Evolutionary conservation across 2,329 filamentous ascomycete species (phyloP).

Genomic region (Pseudogymnoascus sp.): DNA sequence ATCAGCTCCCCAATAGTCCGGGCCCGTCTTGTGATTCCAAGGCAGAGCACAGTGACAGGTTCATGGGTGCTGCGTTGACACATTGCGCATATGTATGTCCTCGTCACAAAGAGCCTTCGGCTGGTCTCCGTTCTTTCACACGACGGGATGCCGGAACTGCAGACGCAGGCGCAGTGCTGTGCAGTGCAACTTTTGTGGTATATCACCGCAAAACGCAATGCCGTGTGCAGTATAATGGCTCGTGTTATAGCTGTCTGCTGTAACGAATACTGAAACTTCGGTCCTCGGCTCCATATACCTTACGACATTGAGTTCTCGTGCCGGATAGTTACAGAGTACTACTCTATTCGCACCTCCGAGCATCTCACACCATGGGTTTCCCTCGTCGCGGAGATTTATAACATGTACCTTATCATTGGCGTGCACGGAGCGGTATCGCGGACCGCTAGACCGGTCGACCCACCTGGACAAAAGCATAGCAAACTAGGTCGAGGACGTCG

Average conservation of each 20-base stretch:
- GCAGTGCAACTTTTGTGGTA: neutral
- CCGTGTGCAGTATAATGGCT: neutral
- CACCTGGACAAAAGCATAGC: neutral
- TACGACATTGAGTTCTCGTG: neutral
- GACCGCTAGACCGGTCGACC: slow-evolving; percentile 2
- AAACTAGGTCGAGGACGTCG: neutral
- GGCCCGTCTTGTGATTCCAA: neutral
- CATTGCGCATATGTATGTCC: slow-evolving; percentile 6
- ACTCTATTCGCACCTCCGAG: neutral
- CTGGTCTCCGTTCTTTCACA: neutral
- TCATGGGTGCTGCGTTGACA: neutral
- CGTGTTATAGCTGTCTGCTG: neutral
- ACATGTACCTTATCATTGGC: slow-evolving; percentile 5
- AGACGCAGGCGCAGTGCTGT: neutral
- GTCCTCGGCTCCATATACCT: neutral
- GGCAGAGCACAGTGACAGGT: neutral
- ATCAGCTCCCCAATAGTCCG: neutral
- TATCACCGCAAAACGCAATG: neutral
- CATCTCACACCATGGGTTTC: neutral
- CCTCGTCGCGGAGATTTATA: neutral
- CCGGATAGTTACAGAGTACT: neutral
- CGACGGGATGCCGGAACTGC: neutral
- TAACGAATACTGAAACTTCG: neutral
- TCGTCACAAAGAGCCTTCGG: neutral
- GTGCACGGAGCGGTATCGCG: neutral